Base-by-base conservation (phyloP, 2,329 filamentous ascomycete species). In the Colletotrichum chrysophilum region DNA sequence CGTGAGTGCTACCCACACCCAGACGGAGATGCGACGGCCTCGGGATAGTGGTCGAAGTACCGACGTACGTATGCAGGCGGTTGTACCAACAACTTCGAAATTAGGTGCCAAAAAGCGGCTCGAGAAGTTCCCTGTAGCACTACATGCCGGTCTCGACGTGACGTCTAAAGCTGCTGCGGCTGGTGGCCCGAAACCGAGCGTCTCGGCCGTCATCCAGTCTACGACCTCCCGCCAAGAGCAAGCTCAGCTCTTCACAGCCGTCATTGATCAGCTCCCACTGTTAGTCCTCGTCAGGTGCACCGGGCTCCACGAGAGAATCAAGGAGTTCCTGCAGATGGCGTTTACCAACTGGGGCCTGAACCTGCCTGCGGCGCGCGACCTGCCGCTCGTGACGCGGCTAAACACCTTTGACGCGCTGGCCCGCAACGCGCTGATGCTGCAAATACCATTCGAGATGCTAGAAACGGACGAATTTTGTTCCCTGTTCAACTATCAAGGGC, bases 1-100 rank as follows among this genome's bases (percentile, higher is more conserved):
- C 67, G 79, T 79, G 70, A 71, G 71, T 69, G 30, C 56, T 48
- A 28, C 52, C 66, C 55, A 58, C 55, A 58, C 26, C 55, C 55
- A 58, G 55, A 18, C 55, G 12, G 26, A 58, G 16, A 58, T 21
- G 55, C 14, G 55, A 26, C 38, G 21, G 24, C 55, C 55, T 24
- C 55, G 14, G 21, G n/a, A 28, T 58, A 58, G 21, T 28, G 55
- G n/a, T 12, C 18, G 18, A 48, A 43, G 38, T 36, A 16, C 14
- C 32, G 6, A 7, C 32, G 34, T 36, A 36, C 34, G 34, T 43
- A n/a, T 43, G 18, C 38, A n/a, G 38, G 38, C 18, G 36, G 38
- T 43, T 48, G 38, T 48, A 52, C n/a, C 43, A 52, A 52, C 43
- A 52, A 13, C 43, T 21, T 24, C n/a, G n/a, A 52, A 52, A 52